Evolutionary conservation across 2,329 filamentous ascomycete species (phyloP), one percentile per base, ranked within the genome.

Genomic region (Gremmenia infestans): DNA sequence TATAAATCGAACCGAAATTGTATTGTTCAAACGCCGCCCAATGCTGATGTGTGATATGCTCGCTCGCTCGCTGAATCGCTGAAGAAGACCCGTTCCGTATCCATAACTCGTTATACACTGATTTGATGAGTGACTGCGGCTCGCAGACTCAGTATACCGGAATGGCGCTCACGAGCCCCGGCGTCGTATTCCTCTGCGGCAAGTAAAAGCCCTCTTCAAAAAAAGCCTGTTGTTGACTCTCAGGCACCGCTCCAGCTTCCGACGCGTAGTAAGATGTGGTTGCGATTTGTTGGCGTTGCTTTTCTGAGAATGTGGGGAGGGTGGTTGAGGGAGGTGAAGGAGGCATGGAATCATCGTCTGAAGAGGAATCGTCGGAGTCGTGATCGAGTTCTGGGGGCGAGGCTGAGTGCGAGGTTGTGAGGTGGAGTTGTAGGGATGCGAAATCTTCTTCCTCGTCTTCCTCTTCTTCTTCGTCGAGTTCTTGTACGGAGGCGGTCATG

Each of bases 271-370:
- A 72, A 40, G 69, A 69, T 55, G 75, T 73, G 4, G 73, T 72
- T 32, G 71, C 71, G 58, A 75, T 72, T 55, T 71, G 62, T 55
- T 71, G 62, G 61, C 68, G 62, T 66, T 82, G 75, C 75, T 86
- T 82, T 65, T 81, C 77, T 47, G 79, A 74, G 67, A 90, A 88
- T 42, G 78, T 73, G 58, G 82, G 76, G 52, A 90, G 73, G 37
- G 78, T 28, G 49, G 60, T 53, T n/a, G 64, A 63, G n/a, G 69
- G 67, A 36, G 69, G 68, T 35, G 69, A 68, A 19, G 86, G 86
- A 7, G 88, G 88, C 82, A 89, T 76, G 48, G 78, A 74, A 63
- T 89, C 85, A 72, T 91, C 88, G 65, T 91, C 87, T 55, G 83
- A 86, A 11, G 9, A 32, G 2, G 82, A 85, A 52, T 78, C 74